Evolutionary conservation across 208 protist genomes (phyloP), one percentile per base, ranked within the genome.

Genomic region (Acanthamoeba rhysodes): DNA sequence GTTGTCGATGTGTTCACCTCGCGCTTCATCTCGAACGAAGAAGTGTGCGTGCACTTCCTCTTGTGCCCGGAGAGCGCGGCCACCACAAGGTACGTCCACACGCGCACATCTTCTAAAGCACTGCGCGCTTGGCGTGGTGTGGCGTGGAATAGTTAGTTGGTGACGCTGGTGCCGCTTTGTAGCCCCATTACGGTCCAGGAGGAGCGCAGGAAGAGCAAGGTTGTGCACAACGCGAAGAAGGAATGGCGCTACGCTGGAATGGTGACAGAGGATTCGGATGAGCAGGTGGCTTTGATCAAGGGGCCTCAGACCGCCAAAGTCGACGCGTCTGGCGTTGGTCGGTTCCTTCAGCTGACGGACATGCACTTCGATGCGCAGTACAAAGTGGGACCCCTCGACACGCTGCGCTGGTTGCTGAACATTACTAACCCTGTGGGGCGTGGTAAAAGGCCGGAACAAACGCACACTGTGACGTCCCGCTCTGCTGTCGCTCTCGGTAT

Each of bases 351-450:
- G 32, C 41, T 90, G 48, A 90, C 82, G n/a, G 82, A 90, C 29
- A 90, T 90, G 48, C 82, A 90, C 29, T 59, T 90, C n/a, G 82
- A 90, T 66, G 32, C 55, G 12, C 29, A 90, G 57, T 90, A 90
- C 53, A 12, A 90, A 27, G 82, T 90, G 4, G 48, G 34, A 18
- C 12, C 20, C 55, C 37, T 14, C 29, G 27, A 9, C 18, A 16
- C 29, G 18, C 18, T 24, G n/a, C 27, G 8, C 0, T 45, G 74
- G 18, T 20, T 82, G 24, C 14, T 82, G 18, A 22, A 12, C 37
- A 4, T 24, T 82, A 41, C 45, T 80, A 20, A 18, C 72, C n/a
- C 53, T 66, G 53, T 22, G 45, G 45, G 7, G 55, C 8, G 2
- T 59, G 20, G 0, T 59, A 24, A 59, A 16, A 90, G 82, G 82